Percentiles rank a stretch among this genome's conserved stretches.
Conservation (phyloP, 2,329 filamentous ascomycete species). For the Pseudogymnoascus sp. region DNA sequence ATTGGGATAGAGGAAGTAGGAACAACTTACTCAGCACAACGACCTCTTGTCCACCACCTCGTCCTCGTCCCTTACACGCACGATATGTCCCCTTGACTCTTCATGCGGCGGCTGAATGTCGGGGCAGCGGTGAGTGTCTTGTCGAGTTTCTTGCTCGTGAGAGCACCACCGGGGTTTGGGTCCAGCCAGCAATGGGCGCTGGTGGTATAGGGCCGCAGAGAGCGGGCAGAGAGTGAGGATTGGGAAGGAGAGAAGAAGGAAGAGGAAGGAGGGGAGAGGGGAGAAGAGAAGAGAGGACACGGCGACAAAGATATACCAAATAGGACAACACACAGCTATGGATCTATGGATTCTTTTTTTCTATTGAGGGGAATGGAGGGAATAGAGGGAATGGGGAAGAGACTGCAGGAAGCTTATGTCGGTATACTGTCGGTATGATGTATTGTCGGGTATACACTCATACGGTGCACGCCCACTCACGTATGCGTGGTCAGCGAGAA, state of each 20-base stretch:
- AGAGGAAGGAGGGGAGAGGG: not conserved
- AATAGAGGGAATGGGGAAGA: not conserved
- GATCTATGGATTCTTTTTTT: not conserved
- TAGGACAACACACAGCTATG: not conserved
- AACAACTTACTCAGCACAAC: not conserved
- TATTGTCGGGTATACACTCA: not conserved
- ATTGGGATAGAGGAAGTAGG: not conserved
- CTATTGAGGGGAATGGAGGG: not conserved
- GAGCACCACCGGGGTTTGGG: not conserved
- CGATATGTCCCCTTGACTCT: not conserved
- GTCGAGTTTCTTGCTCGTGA: not conserved
- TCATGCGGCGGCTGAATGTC: not conserved
- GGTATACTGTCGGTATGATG: slow-evolving; percentile 2
- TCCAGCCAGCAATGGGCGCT: not conserved
- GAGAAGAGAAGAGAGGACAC: not conserved
- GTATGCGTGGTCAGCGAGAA: not conserved
- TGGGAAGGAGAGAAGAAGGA: not conserved
- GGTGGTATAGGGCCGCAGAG: not conserved
- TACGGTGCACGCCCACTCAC: no score
- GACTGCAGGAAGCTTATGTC: slow-evolving; percentile 1
- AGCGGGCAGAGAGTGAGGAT: not conserved
- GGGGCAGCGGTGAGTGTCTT: not conserved
- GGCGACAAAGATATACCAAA: slow-evolving; percentile 2
- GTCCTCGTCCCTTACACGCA: not conserved
- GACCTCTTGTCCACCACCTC: not conserved